Evolutionary conservation across 1,284 basidiomycete genomes (phyloP).

Genomic region (Leucoagaricus sp.): DNA sequence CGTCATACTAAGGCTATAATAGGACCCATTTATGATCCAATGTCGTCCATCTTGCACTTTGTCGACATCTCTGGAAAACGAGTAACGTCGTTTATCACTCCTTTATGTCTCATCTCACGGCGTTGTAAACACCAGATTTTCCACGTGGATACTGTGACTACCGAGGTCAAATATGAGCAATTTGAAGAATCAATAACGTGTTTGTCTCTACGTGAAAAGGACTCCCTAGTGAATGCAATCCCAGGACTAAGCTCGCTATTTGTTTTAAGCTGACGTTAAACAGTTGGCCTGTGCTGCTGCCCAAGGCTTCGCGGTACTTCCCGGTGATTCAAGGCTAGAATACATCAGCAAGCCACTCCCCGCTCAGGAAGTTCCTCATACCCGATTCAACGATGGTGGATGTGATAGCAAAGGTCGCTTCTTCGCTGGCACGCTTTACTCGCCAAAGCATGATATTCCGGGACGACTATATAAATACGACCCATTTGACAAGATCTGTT

Average conservation of each 20-base stretch:
- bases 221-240: slow-evolving; percentile 18
- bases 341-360: slow-evolving; percentile 54
- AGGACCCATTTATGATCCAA: slow-evolving; percentile 65
- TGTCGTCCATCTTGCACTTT: slow-evolving; percentile 58
- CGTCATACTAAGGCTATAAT: slow-evolving; percentile 14
- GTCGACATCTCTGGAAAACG: slow-evolving; percentile 64
- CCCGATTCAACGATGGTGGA: slow-evolving; percentile 71
- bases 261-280: neutral
- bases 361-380: slow-evolving; percentile 39
- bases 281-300: slow-evolving; percentile 61
- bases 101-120: slow-evolving; percentile 4
- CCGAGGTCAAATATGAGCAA: slow-evolving; percentile 43
- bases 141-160: slow-evolving; percentile 47
- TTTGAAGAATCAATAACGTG: slow-evolving; percentile 56
- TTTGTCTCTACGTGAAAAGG: slow-evolving; percentile 48
- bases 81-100: slow-evolving; percentile 31
- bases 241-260: neutral
- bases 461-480: slow-evolving; percentile 65
- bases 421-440: slow-evolving; percentile 62
- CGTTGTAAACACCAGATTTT: slow-evolving; percentile 42
- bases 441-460: slow-evolving; percentile 47
- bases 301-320: slow-evolving; percentile 53
- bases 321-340: slow-evolving; percentile 40
- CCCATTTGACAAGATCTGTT: slow-evolving; percentile 44
- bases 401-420: slow-evolving; percentile 66